Evolutionary conservation across 116 monocot genomes (phyloP), one percentile per base, ranked within the genome.

Genomic region (Phalaenopsis hybrid): DNA sequence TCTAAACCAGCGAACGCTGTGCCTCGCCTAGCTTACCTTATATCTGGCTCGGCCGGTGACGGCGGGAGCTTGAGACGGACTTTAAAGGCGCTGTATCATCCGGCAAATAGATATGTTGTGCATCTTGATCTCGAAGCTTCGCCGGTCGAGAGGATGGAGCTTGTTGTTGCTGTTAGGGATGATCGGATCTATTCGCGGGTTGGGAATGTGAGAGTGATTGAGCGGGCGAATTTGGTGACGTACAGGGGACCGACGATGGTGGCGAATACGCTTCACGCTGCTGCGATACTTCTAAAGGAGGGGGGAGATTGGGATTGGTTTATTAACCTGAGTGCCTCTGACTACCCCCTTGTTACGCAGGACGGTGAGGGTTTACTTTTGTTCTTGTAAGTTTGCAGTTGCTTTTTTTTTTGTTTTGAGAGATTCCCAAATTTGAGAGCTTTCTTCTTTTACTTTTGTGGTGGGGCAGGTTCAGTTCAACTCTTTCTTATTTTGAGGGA

Each of bases 281-380:
- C 89, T 6, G 84, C 89, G 16, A 82, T 89, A 44, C 76, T 89
- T 67, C 80, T 89, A 21, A 86, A 82, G 75, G 86, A 89, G 44
- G 83, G 69, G 28, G 89, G 86, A 41, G 84, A 89, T n/a, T 88
- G 88, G 88, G 88, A 88, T 46, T 88, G 88, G 88, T 88, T 88
- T 74, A 86, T 88, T 80, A 88, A 88, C 44, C 81, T 88, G 34
- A 86, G 86, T 68, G 85, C 88, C 75, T 88, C 88, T 21, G 88
- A 88, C 76, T 88, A 88, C 63, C 88, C 88, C 1, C 81, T 88
- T 52, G 88, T 88, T 57, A 83, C 88, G 12, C 88, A 88, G 78
- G 88, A 88, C 44, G 88, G 88, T 88, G 74, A 81, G 75, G 28
- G 41, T 46, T 75, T 69, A 49, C 4, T 77, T 77, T 77, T 51